These are phyloP conservation scores for Naumovozyma baii DNA, from an alignment of 805 yeast genomes.

Conservation along the genomic window DNA sequence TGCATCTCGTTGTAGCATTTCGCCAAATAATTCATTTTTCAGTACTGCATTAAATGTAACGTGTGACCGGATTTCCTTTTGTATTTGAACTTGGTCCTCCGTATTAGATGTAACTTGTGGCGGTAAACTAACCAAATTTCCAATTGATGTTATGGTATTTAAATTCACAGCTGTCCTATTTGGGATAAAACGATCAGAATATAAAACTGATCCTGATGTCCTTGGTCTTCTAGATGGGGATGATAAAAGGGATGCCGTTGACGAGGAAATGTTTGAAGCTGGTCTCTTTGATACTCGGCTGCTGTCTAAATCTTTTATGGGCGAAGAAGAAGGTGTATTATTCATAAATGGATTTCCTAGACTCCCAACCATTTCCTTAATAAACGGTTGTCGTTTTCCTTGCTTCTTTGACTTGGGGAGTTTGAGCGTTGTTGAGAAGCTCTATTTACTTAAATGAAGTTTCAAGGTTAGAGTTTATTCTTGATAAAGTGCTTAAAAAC, in stretches of 20 bases:
- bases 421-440: no score
- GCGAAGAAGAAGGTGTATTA: conserved; percentile 29
- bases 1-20: conserved; percentile 48
- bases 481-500: no score
- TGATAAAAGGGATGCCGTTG: conserved; percentile 19
- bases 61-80: conserved; percentile 74
- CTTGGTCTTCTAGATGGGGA: conserved; percentile 28
- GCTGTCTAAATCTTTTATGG: conserved; percentile 17
- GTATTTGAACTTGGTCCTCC: conserved; percentile 52
- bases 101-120: conserved; percentile 14
- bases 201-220: conserved; percentile 32
- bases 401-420: no score
- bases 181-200: conserved; percentile 84
- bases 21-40: conserved; percentile 87
- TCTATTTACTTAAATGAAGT: no score
- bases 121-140: conserved; percentile 20
- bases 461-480: no score
- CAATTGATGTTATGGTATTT: conserved; percentile 65
- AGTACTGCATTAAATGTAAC: conserved; percentile 77
- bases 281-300: conserved; percentile 9
- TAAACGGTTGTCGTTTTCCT: no score
- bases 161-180: conserved; percentile 76
- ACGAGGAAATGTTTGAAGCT: conserved; percentile 13
- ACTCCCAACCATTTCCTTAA: conserved; percentile 2
- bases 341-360: conserved; percentile 24